Evolutionary conservation across 352 stramenopile genomes (phyloP), one percentile per base, ranked within the genome.

Genomic region (Globisporangium abappressorium): DNA sequence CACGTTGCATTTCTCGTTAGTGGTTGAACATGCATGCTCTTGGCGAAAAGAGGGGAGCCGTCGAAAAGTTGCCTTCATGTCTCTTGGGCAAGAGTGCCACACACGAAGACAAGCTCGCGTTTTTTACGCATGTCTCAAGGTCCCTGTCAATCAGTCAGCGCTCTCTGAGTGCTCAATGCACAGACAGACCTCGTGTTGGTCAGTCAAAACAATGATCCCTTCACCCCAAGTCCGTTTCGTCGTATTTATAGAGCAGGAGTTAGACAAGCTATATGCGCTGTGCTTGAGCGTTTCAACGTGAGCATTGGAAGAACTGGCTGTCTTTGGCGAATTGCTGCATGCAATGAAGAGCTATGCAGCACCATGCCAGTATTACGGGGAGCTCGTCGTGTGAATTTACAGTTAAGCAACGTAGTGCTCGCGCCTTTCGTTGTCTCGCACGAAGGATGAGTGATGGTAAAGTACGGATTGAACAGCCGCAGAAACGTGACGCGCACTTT

Each of bases 401-500:
- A 26, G 24, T 26, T 26, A 28, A 14, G 15, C 53, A 38, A 11
- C 53, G n/a, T 49, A 14, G 41, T 49, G 53, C 53, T 38, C 3
- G 38, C 38, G 26, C 53, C 8, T 22, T 24, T 38, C 30, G 8
- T 59, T 59, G 54, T 28, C 55, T 3, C 55, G 11, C 55, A 60
- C 55, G 15, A 20, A n/a, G 41, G 5, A 11, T 33, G 33, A 58
- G 20, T 33, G 24, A 26, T 11, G 18, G 55, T 46, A 60, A 60
- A 60, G 55, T 60, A 18, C 30, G 55, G 55, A 60, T 60, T 5
- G 8, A 34, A 59, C 11, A 12, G 55, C 33, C 33, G 55, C 55
- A 43, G 22, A 43, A 34, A 46, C 55, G 28, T 18, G 55, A 1
- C 55, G 9, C 55, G 28, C 30, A 60, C 55, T 28, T 60, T 26